Base-by-base conservation (phyloP, 805 yeast genomes). In the Barnettozyma sucrosica region DNA sequence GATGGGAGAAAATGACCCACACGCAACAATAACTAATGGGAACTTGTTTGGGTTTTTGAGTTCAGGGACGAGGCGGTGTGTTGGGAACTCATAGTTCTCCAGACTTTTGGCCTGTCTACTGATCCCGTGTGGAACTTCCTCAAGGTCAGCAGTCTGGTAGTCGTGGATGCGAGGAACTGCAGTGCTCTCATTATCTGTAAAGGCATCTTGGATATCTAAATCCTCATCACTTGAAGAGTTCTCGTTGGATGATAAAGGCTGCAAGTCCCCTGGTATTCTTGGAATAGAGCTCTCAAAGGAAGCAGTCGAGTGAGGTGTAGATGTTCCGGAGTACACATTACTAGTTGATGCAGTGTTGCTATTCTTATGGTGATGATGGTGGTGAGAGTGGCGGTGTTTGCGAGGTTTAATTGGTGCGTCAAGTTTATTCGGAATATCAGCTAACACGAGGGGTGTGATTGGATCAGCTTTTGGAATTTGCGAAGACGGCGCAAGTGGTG, bases 1-100 rank as follows among this genome's bases (percentile, higher is more conserved):
- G 46, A 93, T 83, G 30, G 99, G 99, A 2, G 96, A 86, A 62
- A 92, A 93, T 2, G 97, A 89, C 8, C 99, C 99, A 68, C 99
- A 93, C 1, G 98, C 97, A 24, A 93, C 98, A 45, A 93, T 78
- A 11, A 93, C 97, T 54, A 93, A 72, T 1, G 99, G 99, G 55
- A 81, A 75, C 67, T 92, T 92, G 52, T 83, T 71, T 47, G 84
- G 80, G 59, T 89, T 93, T 48, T 77, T 68, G 58, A 90, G 66
- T 46, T 75, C 75, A 21, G 81, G 79, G 26, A 87, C 83, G 45
- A 92, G 71, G 50, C 98, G 71, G 67, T 93, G 98, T 1, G 85
- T 78, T 2, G 99, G 99, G 66, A 93, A 93, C 48, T 71, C 65
- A 67, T 93, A 93, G 42, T 79, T 76, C 13, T 75, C 77, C 23